Percentiles rank a stretch among this genome's conserved stretches.
Evolutionary conservation across 208 protist species (phyloP).

Genomic region (Leishmania guyanensis): DNA sequence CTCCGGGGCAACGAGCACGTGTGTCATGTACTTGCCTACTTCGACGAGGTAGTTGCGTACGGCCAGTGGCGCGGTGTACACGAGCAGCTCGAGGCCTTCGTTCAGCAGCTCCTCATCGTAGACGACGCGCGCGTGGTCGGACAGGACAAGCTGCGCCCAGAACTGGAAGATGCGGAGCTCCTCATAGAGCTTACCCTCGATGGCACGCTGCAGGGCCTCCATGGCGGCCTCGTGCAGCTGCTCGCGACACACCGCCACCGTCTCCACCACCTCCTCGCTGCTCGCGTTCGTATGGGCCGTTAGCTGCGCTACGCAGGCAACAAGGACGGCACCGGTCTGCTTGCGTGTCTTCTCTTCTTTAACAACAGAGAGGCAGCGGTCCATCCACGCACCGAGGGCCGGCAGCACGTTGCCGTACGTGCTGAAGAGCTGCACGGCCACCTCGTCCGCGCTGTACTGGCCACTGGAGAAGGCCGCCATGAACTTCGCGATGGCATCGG

Average conservation of each 20-base stretch:
- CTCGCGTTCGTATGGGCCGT: constrained; percentile 16
- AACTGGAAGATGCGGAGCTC: constrained; percentile 70
- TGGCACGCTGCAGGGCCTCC: constrained; percentile 41
- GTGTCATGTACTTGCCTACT: constrained; percentile 42
- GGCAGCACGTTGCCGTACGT: constrained; percentile 49
- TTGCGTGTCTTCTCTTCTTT: constrained; percentile 67
- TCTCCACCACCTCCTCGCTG: constrained; percentile 12
- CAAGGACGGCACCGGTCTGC: constrained; percentile 53
- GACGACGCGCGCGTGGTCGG: constrained; percentile 54
- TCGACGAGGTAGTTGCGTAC: constrained; percentile 65
- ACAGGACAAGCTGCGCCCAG: constrained; percentile 72
- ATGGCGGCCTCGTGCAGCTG: constrained; percentile 55
- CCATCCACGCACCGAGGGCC: constrained; percentile 54
- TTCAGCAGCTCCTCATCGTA: constrained; percentile 77
- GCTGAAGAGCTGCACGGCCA: constrained; percentile 44
- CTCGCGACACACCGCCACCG: constrained; percentile 24
- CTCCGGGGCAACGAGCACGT: constrained; percentile 20
- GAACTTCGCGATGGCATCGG: constrained; percentile 60
- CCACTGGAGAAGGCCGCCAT: constrained; percentile 48
- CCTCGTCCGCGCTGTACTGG: constrained; percentile 24
- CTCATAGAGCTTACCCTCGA: constrained; percentile 68
- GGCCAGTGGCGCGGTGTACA: constrained; percentile 19
- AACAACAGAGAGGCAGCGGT: constrained; percentile 70
- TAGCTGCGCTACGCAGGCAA: constrained; percentile 26
- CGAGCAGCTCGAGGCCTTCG: constrained; percentile 52